Base-by-base conservation (phyloP, 164 flowering plant species). In the Stephania cephalantha region DNA sequence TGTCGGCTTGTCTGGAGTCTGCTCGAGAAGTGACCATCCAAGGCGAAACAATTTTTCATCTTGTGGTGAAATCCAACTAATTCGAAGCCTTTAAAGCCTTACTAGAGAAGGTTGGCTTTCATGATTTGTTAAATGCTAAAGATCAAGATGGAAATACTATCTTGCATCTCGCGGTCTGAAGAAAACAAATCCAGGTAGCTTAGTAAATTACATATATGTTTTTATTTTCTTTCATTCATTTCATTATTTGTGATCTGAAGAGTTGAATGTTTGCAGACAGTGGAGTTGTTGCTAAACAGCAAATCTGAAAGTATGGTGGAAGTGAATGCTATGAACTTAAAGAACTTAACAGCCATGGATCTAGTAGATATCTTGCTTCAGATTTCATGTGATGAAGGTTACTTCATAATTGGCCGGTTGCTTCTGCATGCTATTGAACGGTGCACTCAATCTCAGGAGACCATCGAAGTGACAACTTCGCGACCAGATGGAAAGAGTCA, bases 101-200 rank as follows among this genome's bases (percentile, higher is more conserved):
- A 46, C 1, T 67, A 18, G 71, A 65, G n/a, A 53, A 55, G 30
- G 8, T 69, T 5, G 7, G 8, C 20, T n/a, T 13, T 61, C 66
- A 61, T 61, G 66, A 61, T 15, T 9, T 45, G 46, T 30, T 53
- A 46, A 22, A 73, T n/a, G 69, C 66, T 61, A 61, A 61, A 61
- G 76, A 78, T 58, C 67, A 70, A 22, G 69, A 78, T n/a, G 79
- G 79, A 18, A 68, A 77, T 46, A 77, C 55, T 18, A 31, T 73
- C 13, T 73, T 68, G 72, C 68, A 68, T 30, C 29, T 73, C 13
- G 76, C 69, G 58, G n/a, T 25, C n/a, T 15, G 25, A 4, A 61
- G 20, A 61, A 61, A 68, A 22, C 73, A 73, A 61, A 35, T 42
- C 18, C 42, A 69, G 75, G 75, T 72, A 30, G 18, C 3, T 63